phyloP scores from a whole-genome alignment of 2,329 filamentous ascomycete species.

The Fusarium xylarioides region DNA sequence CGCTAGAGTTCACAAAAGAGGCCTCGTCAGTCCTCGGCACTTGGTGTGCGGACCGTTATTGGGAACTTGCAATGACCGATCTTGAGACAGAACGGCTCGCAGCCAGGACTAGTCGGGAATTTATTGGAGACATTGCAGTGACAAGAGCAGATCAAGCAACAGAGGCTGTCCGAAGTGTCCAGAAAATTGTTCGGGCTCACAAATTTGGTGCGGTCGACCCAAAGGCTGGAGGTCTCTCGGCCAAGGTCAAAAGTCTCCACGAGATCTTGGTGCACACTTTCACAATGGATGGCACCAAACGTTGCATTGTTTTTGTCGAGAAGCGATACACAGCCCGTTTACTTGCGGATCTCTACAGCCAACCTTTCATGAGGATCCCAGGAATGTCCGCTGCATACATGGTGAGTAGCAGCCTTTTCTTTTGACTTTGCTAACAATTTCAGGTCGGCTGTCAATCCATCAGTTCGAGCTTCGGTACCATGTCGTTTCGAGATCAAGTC shows the following conservation, averaged over 20 bases:
- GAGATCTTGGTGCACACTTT: constrained; percentile 72
- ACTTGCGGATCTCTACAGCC: constrained; percentile 72
- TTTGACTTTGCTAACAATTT: background rate
- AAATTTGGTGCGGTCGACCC: constrained; percentile 51
- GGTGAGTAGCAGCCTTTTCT: constrained; percentile 51
- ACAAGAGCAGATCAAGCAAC: constrained; percentile 57
- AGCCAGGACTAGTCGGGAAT: constrained; percentile 58
- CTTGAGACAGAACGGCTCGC: constrained; percentile 69
- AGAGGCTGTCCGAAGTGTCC: constrained; percentile 66
- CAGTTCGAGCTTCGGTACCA: constrained; percentile 63
- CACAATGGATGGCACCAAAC: constrained; percentile 57
- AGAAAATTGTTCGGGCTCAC: constrained; percentile 63
- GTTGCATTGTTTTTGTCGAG: constrained; percentile 88
- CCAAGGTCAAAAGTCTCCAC: constrained; percentile 75
- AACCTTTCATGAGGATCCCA: constrained; percentile 62
- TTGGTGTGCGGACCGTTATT: constrained; percentile 87
- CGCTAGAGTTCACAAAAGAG: constrained; percentile 67
- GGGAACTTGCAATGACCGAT: constrained; percentile 74
- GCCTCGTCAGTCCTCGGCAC: constrained; percentile 75
- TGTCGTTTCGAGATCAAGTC: constrained; percentile 79
- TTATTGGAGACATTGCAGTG: constrained; percentile 24
- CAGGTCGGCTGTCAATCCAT: constrained; percentile 44
- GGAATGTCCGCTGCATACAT: constrained; percentile 70
- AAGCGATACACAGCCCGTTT: constrained; percentile 80
- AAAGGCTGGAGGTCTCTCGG: constrained; percentile 63